Evolutionary conservation across 2,329 filamentous ascomycete genomes (phyloP), one percentile per base, ranked within the genome.

Genomic region (Aschersonia sp.): DNA sequence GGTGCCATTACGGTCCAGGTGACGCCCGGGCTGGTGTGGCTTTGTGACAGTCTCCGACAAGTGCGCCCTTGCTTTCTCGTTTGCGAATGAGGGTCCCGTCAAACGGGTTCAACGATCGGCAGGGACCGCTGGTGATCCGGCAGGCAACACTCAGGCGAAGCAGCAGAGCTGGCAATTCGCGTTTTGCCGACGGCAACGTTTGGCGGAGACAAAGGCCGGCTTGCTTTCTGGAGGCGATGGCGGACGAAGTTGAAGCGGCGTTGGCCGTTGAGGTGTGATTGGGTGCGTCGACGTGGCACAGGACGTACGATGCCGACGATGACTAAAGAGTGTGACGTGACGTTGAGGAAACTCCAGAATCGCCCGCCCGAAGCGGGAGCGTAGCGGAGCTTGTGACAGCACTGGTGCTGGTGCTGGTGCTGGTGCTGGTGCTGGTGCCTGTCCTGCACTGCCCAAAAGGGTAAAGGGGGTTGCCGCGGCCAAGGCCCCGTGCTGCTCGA

Each of bases 1-100:
- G n/a, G 37, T 39, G 49, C 49, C 46, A 48, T 50, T 44, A 32
- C 46, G 32, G 29, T 41, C 12, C 32, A 30, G 41, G 32, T 12
- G 32, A 32, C 7, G 2, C n/a, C 40, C 12, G 35, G 35, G 12
- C 35, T 8, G 12, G 35, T 9, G 35, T 12, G 22, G 22, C 22
- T 22, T 3, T 22, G 22, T 22, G 22, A 22, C 22, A 22, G 22
- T 22, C 22, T 22, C 22, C 22, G 22, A 22, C 22, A 22, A 22
- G 2, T 22, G 22, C 22, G 22, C 22, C 22, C 22, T 22, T 22
- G 22, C 22, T 22, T 22, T 22, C 22, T 22, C 22, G 22, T 22
- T 22, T 22, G 22, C 22, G 22, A 22, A 22, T 22, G 22, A 22
- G 22, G 22, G 22, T 22, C 35, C 12, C 8, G 35, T 12, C 35